Base-by-base conservation (phyloP, 495 filamentous ascomycete species). In the Penicillium odoratum region DNA sequence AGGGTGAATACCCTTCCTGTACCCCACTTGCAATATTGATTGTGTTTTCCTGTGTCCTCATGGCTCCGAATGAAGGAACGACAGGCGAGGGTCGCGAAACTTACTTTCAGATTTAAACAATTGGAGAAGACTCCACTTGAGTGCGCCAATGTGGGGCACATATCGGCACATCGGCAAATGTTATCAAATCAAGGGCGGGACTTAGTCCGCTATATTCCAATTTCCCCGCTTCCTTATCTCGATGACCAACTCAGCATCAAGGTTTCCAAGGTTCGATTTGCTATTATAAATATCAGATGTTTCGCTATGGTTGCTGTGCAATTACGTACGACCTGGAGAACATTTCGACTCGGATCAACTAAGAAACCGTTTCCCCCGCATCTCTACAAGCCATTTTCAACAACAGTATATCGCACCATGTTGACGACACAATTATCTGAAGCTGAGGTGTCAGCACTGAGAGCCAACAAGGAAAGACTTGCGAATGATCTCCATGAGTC, bases 401-500 rank as follows among this genome's bases (percentile, higher is more conserved):
- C 61, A n/a, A 66, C 70, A 33, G 43, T 1, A 5, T 63, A 59
- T 56, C 63, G 49, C 52, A 58, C 65, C 51, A 78, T 78, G 74
- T 68, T 76, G 34, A 74, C 72, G 11, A 71, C 72, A 0, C 69
- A 74, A 56, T 58, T 78, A 10, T 75, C 74, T 9, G 74, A 78
- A 48, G 65, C 65, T 21, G 65, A 77, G 38, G 68, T 79, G 0
- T 73, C 70, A 13, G 73, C 71, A 11, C 66, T 89, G 53, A 80
- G 79, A 51, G 80, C 85, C 51, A 81, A 88, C 63, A 76, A 81
- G 57, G 75, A 80, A 5, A 75, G 86, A 55, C 73, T 91, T 61
- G 82, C 84, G 59, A 69, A 75, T 18, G 80, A 85, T 52, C 75
- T 90, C 25, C 88, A 90, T 65, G 64, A 83, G 43, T 88, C 83